Conservation (phyloP, 2,329 filamentous ascomycete species). For the Neurospora crassa region DNA sequence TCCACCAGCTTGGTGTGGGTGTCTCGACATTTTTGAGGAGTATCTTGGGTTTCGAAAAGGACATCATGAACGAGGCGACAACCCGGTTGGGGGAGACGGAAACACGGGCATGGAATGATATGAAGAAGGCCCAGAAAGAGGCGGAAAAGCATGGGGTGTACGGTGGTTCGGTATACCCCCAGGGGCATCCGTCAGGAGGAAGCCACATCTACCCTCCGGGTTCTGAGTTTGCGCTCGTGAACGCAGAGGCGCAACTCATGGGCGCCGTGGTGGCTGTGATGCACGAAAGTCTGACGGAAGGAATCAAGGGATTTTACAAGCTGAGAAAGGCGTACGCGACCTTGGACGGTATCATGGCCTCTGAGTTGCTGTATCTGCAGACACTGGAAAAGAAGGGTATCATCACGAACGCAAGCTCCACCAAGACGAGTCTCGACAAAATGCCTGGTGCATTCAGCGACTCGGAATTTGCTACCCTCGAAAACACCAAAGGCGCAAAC, state of each 20-base stretch:
- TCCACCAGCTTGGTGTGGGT: slow-evolving; percentile 74
- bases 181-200: slow-evolving; percentile 22
- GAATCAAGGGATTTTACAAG: slow-evolving; percentile 86
- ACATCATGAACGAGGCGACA: slow-evolving; percentile 76
- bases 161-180: slow-evolving; percentile 13
- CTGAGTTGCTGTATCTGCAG: slow-evolving; percentile 52
- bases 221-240: slow-evolving; percentile 76
- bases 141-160: slow-evolving; percentile 21
- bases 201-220: slow-evolving; percentile 65
- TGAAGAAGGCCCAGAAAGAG: slow-evolving; percentile 63
- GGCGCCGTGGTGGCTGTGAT: slow-evolving; percentile 78
- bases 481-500: slow-evolving; percentile 7
- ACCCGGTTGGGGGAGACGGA: slow-evolving; percentile 67
- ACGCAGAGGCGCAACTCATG: slow-evolving; percentile 83
- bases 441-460: slow-evolving; percentile 31
- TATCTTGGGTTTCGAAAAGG: slow-evolving; percentile 83
- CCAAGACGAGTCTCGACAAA: slow-evolving; percentile 14
- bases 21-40: slow-evolving; percentile 79
- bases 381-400: slow-evolving; percentile 14
- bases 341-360: slow-evolving; percentile 67
- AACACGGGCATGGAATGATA: slow-evolving; percentile 63
- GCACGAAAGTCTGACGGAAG: slow-evolving; percentile 88
- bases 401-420: not conserved
- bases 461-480: slow-evolving; percentile 23
- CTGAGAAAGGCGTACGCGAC: slow-evolving; percentile 80